Percentiles rank a stretch among this genome's conserved stretches.
Conservation (phyloP, 306 rosid genomes). For the Pyrus bretschneideri region DNA sequence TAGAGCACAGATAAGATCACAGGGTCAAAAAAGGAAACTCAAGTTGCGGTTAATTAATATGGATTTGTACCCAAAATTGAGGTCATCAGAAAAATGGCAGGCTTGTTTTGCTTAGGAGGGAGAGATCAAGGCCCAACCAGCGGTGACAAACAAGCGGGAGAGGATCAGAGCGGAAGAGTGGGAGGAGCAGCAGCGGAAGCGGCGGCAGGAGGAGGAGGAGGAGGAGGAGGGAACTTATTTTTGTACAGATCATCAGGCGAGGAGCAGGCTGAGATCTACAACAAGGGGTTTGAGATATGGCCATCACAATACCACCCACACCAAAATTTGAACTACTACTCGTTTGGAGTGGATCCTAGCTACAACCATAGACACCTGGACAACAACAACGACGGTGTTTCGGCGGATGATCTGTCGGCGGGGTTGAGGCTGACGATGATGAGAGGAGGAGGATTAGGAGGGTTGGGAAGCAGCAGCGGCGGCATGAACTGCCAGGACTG, state of each 20-base stretch:
- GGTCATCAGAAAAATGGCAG: slow-evolving; percentile 74
- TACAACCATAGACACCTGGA: slow-evolving; percentile 13
- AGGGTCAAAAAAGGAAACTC: neutral
- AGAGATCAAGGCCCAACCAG: slow-evolving; percentile 26
- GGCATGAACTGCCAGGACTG: slow-evolving; percentile 89
- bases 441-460: slow-evolving; percentile 29
- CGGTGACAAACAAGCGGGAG: slow-evolving; percentile 19
- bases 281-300: slow-evolving; percentile 83
- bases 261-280: slow-evolving; percentile 54
- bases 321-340: slow-evolving; percentile 40
- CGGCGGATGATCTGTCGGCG: slow-evolving; percentile 45
- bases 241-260: slow-evolving; percentile 41
- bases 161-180: neutral
- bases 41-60: slow-evolving; percentile 22
- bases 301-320: slow-evolving; percentile 39
- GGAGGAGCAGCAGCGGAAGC: neutral
- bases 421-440: slow-evolving; percentile 58
- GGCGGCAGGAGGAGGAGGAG: neutral
- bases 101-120: slow-evolving; percentile 78
- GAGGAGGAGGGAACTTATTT: slow-evolving; percentile 23
- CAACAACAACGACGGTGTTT: slow-evolving; percentile 23
- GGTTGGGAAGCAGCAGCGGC: slow-evolving; percentile 14
- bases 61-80: slow-evolving; percentile 59
- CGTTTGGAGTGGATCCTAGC: slow-evolving; percentile 73
- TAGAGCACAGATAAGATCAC: neutral